Base-by-base conservation (phyloP, 768 basidiomycete species). In the Lactarius hengduanensis region DNA sequence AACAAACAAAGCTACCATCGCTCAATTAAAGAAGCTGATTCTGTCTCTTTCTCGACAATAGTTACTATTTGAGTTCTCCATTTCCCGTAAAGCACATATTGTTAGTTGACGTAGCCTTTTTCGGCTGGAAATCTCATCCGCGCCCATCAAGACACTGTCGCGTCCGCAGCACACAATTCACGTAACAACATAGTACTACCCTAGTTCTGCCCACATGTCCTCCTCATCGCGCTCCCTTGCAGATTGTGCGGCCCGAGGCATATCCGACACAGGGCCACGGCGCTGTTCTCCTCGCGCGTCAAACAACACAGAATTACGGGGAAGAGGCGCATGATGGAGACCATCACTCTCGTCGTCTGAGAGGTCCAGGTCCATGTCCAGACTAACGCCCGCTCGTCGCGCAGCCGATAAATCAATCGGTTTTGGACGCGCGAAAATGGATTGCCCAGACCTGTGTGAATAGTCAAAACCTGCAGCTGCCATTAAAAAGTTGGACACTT, bases 391-490 rank as follows among this genome's bases (percentile, higher is more conserved):
- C 15, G 87, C 85, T 56, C 88, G 78, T 57, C 89, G 84, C 11
- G 88, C 84, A 22, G 84, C 80, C 61, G 86, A 86, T 70, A 94
- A 87, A 73, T 94, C 92, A 70, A 94, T 94, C 2, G 91, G 91
- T 71, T 88, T 94, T 20, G 92, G 92, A 64, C 86, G 84, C 36
- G 92, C 86, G 76, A 94, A 94, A 75, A 94, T 93, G 3, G 91
- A 93, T 73, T 92, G 91, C 0, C 92, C 92, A 53, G 92, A 94
- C 77, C 92, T 94, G 61, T 63, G 71, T 28, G 15, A 16, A 22
- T 18, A 9, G 47, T 62, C 40, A 58, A 30, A n/a, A 63, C 55
- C 58, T 47, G 55, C 5, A 61, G 20, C 58, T 20, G 65, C 45
- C 26, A 64, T 41, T 63, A 15, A 28, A 40, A 28, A 62, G 56